Evolutionary conservation across 2,329 filamentous ascomycete species (phyloP), one percentile per base, ranked within the genome.

Genomic region (Colletotrichum tropicicola): DNA sequence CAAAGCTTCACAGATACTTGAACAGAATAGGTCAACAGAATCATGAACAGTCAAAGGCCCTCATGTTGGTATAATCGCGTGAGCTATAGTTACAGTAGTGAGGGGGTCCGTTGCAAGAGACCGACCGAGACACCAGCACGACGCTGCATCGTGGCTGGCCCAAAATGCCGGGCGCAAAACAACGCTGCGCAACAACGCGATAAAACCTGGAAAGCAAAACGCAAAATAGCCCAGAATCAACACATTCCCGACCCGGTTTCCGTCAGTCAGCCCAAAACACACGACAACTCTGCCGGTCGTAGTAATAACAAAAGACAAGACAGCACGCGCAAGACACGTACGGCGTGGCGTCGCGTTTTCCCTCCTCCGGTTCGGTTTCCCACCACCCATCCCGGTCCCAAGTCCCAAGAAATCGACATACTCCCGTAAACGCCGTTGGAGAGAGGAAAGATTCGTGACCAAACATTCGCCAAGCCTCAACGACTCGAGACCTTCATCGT

Each of bases 341-440:
- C 10, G 13, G 27, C 25, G 30, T 12, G 23, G 21, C 30, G 21
- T 61, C 30, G 59, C 59, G 59, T 62, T 62, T 62, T 45, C 59
- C 52, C 48, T 49, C 45, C 37, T 30, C 45, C 21, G 37, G 59
- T 61, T 41, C 39, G 61, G 59, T 64, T 64, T 41, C 61, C 61
- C 19, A 32, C 49, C 43, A 48, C 61, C 23, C 43, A 32, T 48
- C 49, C 61, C 56, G 49, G 56, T 49, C 57, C 56, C 61, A 52
- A 43, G 60, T 59, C 61, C 61, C 61, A 65, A 28, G 49, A 28
- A 65, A 48, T 49, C 37, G 49, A 54, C 43, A 52, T 47, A 61
- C 61, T 59, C 61, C 61, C 49, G 43, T 65, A n/a, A 65, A 65
- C 61, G 61, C 61, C 61, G 41, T 64, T 65, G 41, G 55, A 63